Conservation (phyloP, 768 basidiomycete genomes). For the Sporobolomyces roseus region DNA sequence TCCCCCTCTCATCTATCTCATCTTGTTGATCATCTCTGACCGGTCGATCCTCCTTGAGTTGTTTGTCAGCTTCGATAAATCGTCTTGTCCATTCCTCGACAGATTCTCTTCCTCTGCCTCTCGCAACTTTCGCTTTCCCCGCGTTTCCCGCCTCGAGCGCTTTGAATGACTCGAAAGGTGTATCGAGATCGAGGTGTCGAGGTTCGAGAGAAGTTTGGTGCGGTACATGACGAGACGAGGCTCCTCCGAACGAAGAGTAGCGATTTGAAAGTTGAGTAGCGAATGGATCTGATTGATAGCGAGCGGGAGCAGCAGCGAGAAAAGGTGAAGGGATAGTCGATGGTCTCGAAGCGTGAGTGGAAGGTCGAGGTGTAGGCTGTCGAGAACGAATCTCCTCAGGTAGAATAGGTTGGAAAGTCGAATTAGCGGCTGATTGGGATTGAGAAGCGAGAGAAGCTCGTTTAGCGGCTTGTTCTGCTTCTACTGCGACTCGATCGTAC, state of each 20-base stretch:
- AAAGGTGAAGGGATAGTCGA: slow-evolving; percentile 8
- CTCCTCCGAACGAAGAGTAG: too few species aligned
- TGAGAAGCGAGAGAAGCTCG: background rate
- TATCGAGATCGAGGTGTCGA: background rate
- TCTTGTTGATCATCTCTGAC: too few species aligned
- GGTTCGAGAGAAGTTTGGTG: background rate
- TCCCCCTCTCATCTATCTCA: too few species aligned
- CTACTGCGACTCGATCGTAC: background rate
- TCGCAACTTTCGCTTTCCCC: background rate
- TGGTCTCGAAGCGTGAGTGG: background rate
- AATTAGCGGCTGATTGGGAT: background rate
- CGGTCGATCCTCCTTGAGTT: background rate
- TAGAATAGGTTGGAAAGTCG: slow-evolving; percentile 1
- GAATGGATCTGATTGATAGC: too few species aligned
- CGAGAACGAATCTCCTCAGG: background rate
- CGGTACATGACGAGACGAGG: too few species aligned
- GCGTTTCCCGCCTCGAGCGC: background rate
- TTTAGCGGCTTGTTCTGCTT: background rate
- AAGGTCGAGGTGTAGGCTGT: background rate
- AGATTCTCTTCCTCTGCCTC: background rate
- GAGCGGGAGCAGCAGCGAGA: background rate
- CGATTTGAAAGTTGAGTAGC: too few species aligned
- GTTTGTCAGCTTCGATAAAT: background rate
- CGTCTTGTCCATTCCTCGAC: slow-evolving; percentile 1
- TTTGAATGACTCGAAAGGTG: slow-evolving; percentile 4